Conservation (phyloP, 768 basidiomycete species). For the Thelephora ganbajun region DNA sequence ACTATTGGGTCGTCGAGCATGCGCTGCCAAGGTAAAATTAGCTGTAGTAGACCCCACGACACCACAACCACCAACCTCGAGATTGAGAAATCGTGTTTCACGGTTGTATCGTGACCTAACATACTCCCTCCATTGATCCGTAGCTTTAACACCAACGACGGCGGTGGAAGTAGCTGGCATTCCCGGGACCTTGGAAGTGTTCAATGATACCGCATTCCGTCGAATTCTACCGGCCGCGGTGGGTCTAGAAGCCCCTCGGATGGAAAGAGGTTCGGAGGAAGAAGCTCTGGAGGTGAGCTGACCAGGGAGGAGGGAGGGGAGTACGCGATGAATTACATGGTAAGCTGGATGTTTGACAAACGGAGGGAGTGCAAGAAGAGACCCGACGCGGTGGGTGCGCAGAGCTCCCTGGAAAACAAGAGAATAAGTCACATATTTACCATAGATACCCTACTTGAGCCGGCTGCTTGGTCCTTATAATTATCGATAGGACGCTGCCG, state of each 20-base stretch:
- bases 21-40: conserved; percentile 27
- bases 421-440: conserved; percentile 43
- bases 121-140: conserved; percentile 68
- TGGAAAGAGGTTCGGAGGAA: conserved; percentile 39
- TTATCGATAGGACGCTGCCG: conserved; percentile 45
- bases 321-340: conserved; percentile 24
- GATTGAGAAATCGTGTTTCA: conserved; percentile 57
- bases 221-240: conserved; percentile 38
- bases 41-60: neutral
- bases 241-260: conserved; percentile 49
- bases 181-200: conserved; percentile 1
- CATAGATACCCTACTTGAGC: conserved; percentile 36
- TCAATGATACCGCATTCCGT: conserved; percentile 37
- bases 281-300: conserved; percentile 29
- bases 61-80: conserved; percentile 46
- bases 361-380: conserved; percentile 13
- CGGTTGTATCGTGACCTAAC: conserved; percentile 62
- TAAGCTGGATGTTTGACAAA: conserved; percentile 24
- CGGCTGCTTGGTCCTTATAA: conserved; percentile 33
- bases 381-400: conserved; percentile 8
- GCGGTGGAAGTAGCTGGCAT: neutral
- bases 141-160: conserved; percentile 20
- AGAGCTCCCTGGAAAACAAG: conserved; percentile 15
- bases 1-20: conserved; percentile 70
- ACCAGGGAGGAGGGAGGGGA: conserved; percentile 17